phyloP scores from a whole-genome alignment of 2,329 filamentous ascomycete species.

The Paecilomyces sp. region DNA sequence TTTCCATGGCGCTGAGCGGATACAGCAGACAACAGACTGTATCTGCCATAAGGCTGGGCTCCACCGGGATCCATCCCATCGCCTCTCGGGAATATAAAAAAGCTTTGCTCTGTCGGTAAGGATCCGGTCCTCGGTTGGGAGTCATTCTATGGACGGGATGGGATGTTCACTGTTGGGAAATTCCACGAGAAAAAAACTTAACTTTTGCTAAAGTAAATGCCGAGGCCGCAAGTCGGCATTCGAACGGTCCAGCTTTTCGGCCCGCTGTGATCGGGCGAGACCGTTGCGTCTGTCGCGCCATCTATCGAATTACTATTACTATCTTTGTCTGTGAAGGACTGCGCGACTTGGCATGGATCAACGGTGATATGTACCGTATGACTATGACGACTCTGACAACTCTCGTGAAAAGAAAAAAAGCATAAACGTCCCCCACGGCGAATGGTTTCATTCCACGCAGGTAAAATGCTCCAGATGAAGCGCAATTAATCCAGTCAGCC shows the following conservation, averaged over 20 bases:
- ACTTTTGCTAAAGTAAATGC: not conserved
- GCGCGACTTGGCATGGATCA: conserved; percentile 2
- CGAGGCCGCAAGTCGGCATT: not conserved
- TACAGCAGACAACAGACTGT: not conserved
- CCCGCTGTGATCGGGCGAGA: not conserved
- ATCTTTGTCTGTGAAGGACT: conserved; percentile 14
- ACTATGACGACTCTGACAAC: not conserved
- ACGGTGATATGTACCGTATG: not conserved
- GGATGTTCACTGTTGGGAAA: not conserved
- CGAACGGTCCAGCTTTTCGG: not conserved
- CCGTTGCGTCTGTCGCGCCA: not conserved
- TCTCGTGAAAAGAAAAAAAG: not conserved
- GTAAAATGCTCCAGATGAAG: not conserved
- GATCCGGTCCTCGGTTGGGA: not conserved
- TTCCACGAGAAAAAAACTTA: not conserved
- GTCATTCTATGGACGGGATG: not conserved
- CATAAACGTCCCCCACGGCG: not conserved
- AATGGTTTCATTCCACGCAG: not conserved
- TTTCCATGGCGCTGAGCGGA: not conserved
- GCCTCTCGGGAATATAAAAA: not conserved
- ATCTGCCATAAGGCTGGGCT: not conserved
- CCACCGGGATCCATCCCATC: not conserved
- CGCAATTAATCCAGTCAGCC: not conserved
- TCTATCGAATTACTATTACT: not conserved
- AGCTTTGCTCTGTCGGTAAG: not conserved